Evolutionary conservation across 225 moss, liverwort and hornwort species (phyloP), one percentile per base, ranked within the genome.

Genomic region (Physcomitrium patens): DNA sequence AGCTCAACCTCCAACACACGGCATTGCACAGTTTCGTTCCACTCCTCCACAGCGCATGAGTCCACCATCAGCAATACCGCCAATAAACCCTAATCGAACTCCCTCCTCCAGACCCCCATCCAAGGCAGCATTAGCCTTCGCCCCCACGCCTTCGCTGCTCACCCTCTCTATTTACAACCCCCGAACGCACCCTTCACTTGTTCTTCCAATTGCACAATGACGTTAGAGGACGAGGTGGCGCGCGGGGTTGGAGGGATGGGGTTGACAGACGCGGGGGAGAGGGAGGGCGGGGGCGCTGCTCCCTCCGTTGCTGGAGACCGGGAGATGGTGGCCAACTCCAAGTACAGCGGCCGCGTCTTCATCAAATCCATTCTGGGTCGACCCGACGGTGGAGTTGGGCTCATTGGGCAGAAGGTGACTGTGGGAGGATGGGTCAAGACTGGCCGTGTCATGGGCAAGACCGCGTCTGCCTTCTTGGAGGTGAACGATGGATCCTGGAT

Each of bases 351-450:
- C 19, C 87, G 93, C 24, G 94, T 93, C 10, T 87, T 93, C 60
- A 87, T 94, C 69, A 87, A 87, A 56, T 70, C 83, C 14, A 94
- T 99, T 27, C 76, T 99, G 8, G 91, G 94, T 17, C 89, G 97
- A 18, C 71, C 85, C 24, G 94, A 94, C 69, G 91, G 87, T 5
- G 97, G 97, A 49, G 84, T 93, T 13, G 97, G 80, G 3, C 68
- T 93, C 24, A 77, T 93, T 12, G 97, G 94, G 2, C 89, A 93
- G 63, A 86, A 28, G 41, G 87, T 99, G 15, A 90, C 81, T 0
- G 82, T 94, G 11, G 97, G 94, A 4, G 97, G 97, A 23, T 99
- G 97, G 97, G 94, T 99, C 76, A 99, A 93, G 85, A 99, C 97
- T 22, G 97, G 94, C 17, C 85, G 97, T 7, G 88, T 91, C 14